phyloP scores from a whole-genome alignment of 2,329 filamentous ascomycete species.

The Coniella vitis region DNA sequence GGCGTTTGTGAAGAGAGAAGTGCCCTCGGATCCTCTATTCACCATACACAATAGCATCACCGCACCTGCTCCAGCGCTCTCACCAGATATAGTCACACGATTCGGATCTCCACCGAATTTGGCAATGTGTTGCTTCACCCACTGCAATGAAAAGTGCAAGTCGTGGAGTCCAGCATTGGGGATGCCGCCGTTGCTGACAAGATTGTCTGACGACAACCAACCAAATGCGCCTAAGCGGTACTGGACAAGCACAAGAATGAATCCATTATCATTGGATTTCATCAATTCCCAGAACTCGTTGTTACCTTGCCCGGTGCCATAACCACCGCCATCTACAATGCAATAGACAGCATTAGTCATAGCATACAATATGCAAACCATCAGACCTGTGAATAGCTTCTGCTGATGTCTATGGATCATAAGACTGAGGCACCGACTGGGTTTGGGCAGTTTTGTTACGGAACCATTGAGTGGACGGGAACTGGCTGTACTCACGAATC shows the following conservation, averaged over 20 bases:
- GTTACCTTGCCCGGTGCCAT: slow-evolving; percentile 9
- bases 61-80: slow-evolving; percentile 41
- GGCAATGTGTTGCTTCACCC: slow-evolving; percentile 56
- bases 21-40: slow-evolving; percentile 5
- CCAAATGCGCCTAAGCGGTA: slow-evolving; percentile 59
- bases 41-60: slow-evolving; percentile 5
- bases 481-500: slow-evolving; percentile 4
- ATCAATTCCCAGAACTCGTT: slow-evolving; percentile 6
- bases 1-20: slow-evolving; percentile 10
- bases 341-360: background rate
- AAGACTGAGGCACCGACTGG: background rate
- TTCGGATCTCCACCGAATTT: slow-evolving; percentile 38
- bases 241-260: slow-evolving; percentile 59
- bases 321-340: slow-evolving; percentile 3
- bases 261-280: slow-evolving; percentile 16
- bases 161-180: slow-evolving; percentile 55
- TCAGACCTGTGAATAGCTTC: no score
- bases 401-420: background rate
- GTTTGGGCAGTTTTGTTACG: background rate
- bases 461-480: no score
- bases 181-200: slow-evolving; percentile 37
- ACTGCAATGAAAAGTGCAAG: slow-evolving; percentile 53
- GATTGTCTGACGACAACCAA: slow-evolving; percentile 51
- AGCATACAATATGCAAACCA: no score
- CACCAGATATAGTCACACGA: slow-evolving; percentile 60